Base-by-base conservation (phyloP, 2,329 filamentous ascomycete genomes). In the Emmonsiellopsis sp. region DNA sequence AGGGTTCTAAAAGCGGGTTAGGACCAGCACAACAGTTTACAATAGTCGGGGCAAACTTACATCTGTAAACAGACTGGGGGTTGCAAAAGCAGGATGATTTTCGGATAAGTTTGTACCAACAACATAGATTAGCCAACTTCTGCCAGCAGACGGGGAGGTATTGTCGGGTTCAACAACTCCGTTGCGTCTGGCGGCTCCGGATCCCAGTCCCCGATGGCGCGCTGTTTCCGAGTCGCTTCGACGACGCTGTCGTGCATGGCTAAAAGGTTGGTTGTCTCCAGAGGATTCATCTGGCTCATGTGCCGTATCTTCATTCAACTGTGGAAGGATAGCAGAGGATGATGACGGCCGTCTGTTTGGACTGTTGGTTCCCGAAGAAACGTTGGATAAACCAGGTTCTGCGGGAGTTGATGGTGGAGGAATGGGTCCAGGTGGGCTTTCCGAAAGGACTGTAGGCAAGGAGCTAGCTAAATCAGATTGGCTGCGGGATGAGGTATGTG, bases 61-160 rank as follows among this genome's bases (percentile, higher is more conserved):
- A 67, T 86, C 83, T 15, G 83, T 86, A 64, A 86, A 86, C 9
- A 87, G 72, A 59, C 82, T 85, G 10, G 83, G 84, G 16, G 84
- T 85, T 7, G 83, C 84, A 57, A 86, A 78, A 20, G 85, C 84
- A 20, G 83, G 84, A 63, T 86, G 83, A 59, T 85, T 84, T 60
- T 86, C 83, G 1, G 84, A 83, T 51, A 86, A 80, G 59, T 83
- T 85, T 42, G 83, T 84, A 44, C 83, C 83, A 50, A 87, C 78
- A 7, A 87, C 83, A 63, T 87, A 87, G 51, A 87, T 86, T 61
- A 87, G 78, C 83, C 83, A 87, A 67, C 82, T 86, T 59, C 83
- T 73, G 52, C 80, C 81, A 52, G 74, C 76, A 54, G 73, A 70
- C 42, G 71, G 68, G 8, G 70, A 64, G 52, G 72, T 65, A 45